Evolutionary conservation across 305 asterid genomes (phyloP).

Genomic region (Fraxinus sp.): DNA sequence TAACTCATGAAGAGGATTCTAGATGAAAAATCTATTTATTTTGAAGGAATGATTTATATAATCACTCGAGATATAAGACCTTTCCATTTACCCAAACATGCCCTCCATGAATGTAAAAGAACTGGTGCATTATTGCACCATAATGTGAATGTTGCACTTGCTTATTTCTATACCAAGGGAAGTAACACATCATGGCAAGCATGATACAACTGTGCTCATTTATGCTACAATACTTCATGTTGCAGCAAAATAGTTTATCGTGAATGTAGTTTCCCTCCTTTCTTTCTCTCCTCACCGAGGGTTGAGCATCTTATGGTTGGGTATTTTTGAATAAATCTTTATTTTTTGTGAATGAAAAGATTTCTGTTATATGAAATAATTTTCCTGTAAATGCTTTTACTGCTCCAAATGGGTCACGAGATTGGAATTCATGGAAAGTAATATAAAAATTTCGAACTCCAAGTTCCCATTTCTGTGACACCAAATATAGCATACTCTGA

Average conservation of each 20-base stretch:
- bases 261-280: neutral
- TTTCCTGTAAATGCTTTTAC: neutral
- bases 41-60: neutral
- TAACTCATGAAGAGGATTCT: neutral
- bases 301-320: neutral
- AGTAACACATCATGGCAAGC: neutral
- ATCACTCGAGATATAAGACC: neutral
- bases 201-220: neutral
- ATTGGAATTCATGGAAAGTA: slow-evolving; percentile 5
- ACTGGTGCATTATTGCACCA: neutral
- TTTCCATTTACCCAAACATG: neutral
- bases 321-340: neutral
- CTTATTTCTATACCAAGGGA: neutral
- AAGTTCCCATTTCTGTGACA: neutral
- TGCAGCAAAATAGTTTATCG: neutral
- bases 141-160: neutral
- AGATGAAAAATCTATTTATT: neutral
- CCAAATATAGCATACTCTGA: neutral
- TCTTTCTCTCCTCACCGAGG: neutral
- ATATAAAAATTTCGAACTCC: neutral
- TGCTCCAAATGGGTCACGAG: neutral
- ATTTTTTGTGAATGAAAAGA: neutral
- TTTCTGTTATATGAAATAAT: neutral
- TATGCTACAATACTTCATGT: neutral
- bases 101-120: neutral